Evolutionary conservation across 176 grass and related monocot species (phyloP).

Genomic region (Musa acuminata): DNA sequence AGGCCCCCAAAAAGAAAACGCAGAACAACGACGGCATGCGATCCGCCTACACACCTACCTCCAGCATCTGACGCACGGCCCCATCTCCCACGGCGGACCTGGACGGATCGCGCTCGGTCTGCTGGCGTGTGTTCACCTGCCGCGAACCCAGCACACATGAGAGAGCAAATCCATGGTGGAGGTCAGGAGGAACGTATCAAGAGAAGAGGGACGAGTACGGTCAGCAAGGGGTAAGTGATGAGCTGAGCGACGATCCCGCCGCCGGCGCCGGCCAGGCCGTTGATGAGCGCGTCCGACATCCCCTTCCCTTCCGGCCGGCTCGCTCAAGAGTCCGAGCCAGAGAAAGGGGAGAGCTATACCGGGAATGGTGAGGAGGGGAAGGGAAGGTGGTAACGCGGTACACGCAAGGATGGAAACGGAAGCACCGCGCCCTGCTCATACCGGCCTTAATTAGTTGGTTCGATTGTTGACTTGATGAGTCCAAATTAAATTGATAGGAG

Average conservation of each 20-base stretch:
- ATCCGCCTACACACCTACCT: conserved; percentile 26
- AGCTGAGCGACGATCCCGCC: conserved; percentile 85
- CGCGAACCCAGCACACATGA: background rate
- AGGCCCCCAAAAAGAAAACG: background rate
- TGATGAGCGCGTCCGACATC: conserved; percentile 87
- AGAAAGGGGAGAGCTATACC: no score
- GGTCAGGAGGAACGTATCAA: background rate
- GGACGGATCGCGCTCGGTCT: conserved; percentile 78
- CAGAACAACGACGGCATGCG: background rate
- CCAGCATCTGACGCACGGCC: conserved; percentile 58
- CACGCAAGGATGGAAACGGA: no score
- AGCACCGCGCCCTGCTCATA: no score
- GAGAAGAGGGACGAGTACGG: conserved; percentile 29
- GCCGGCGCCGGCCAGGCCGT: conserved; percentile 82
- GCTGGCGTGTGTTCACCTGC: conserved; percentile 92
- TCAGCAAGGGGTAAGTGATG: conserved; percentile 81
- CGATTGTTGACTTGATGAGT: no score
- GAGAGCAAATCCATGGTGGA: background rate
- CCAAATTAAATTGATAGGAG: no score
- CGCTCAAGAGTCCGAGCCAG: background rate
- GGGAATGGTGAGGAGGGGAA: no score
- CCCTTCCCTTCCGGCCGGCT: background rate
- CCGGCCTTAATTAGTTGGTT: no score
- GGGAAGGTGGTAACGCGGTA: no score
- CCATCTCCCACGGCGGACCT: conserved; percentile 55